A percentile compares a stretch with the other conserved stretches of the same genome.
Evolutionary conservation across 2,329 filamentous ascomycete genomes (phyloP).

Genomic region (Blastomyces silverae): DNA sequence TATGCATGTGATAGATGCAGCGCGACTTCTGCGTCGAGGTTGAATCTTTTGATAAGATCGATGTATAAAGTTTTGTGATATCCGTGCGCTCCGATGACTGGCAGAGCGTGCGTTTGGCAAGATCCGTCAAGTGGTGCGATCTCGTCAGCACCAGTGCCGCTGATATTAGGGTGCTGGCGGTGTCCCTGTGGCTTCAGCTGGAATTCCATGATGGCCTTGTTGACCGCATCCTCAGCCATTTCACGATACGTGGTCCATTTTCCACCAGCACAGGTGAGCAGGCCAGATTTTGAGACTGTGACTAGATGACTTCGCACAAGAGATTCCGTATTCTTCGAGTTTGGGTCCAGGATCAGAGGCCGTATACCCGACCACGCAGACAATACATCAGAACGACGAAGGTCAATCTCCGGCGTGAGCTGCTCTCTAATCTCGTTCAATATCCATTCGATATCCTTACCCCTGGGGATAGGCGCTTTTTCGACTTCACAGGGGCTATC

Average conservation of each 20-base stretch:
- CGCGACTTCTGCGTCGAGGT: constrained; percentile 72
- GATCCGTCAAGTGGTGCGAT: constrained; percentile 59
- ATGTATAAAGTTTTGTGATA: constrained; percentile 77
- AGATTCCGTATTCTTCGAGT: constrained; percentile 67
- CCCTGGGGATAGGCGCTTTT: constrained; percentile 60
- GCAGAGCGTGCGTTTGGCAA: constrained; percentile 66
- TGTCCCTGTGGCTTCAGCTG: constrained; percentile 50
- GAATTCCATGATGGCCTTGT: constrained; percentile 62
- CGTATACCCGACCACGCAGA: constrained; percentile 72
- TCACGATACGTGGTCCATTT: constrained; percentile 79
- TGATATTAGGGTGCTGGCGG: constrained; percentile 53
- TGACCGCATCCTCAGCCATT: constrained; percentile 72
- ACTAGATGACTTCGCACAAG: constrained; percentile 70
- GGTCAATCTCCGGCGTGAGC: constrained; percentile 65
- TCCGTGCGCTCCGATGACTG: constrained; percentile 65
- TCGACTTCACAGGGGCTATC: constrained; percentile 61
- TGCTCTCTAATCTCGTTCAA: constrained; percentile 66
- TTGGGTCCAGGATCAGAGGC: constrained; percentile 67
- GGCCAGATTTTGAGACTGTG: constrained; percentile 61
- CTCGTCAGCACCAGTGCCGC: constrained; percentile 61
- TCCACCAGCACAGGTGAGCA: constrained; percentile 67
- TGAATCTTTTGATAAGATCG: constrained; percentile 75
- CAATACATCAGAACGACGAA: constrained; percentile 66
- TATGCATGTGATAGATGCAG: constrained; percentile 72
- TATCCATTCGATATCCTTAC: constrained; percentile 71